These are phyloP conservation scores for Mortierella hygrophila DNA, from an alignment of 192 early-diverging fungal species.

Conservation along the genomic window DNA sequence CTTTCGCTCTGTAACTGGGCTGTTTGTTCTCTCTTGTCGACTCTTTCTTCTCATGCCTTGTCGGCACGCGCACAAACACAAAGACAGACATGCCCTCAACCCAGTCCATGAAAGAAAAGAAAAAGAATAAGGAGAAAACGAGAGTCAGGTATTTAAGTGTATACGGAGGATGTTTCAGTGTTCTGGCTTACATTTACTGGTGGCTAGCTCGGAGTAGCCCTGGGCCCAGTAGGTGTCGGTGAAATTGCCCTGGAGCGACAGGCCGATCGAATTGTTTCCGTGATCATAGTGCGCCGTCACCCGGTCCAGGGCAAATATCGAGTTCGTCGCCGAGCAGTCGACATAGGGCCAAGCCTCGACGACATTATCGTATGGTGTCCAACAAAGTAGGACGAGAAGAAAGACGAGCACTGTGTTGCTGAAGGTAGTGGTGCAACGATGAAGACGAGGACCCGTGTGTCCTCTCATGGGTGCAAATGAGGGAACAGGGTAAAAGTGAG, in stretches of 20 bases:
- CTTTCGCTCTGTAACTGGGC: not conserved
- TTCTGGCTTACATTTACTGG: slow-evolving; percentile 31
- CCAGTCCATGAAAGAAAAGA: not conserved
- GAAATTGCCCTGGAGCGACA: slow-evolving; percentile 33
- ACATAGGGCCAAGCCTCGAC: slow-evolving; percentile 46
- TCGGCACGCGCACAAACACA: not conserved
- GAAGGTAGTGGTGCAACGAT: not conserved
- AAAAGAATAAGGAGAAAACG: no score
- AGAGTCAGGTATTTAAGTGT: no score
- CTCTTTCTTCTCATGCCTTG: not conserved
- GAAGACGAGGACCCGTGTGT: not conserved
- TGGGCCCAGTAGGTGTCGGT: slow-evolving; percentile 48
- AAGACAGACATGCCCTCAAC: not conserved
- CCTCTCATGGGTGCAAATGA: slow-evolving; percentile 8
- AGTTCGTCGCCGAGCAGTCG: slow-evolving; percentile 36
- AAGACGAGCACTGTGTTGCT: not conserved
- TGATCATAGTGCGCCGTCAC: slow-evolving; percentile 38
- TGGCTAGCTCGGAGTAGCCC: slow-evolving; percentile 34
- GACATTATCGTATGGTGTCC: not conserved
- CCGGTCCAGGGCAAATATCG: slow-evolving; percentile 26
- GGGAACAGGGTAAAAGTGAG: not conserved
- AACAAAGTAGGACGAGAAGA: not conserved
- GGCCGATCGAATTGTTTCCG: slow-evolving; percentile 44
- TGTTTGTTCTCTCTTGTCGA: not conserved
- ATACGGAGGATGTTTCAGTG: no score